Evolutionary conservation across 2,329 filamentous ascomycete species (phyloP).

Genomic region (Beauveria sp.): DNA sequence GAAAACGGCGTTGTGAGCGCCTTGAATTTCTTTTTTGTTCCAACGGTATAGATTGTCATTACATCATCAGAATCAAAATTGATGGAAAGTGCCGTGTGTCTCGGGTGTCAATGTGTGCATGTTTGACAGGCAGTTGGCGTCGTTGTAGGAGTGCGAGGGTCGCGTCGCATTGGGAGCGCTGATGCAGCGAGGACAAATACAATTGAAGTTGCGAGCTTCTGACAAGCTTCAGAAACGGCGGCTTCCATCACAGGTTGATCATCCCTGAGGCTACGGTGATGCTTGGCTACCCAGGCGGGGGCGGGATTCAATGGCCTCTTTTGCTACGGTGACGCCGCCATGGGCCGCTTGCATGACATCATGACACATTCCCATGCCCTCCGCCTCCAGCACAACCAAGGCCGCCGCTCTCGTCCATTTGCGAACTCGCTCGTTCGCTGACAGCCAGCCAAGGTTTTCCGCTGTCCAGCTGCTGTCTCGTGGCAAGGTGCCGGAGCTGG

Average conservation of each 20-base stretch:
- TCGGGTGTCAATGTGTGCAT: background rate
- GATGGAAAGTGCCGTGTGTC: background rate
- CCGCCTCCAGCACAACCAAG: constrained; percentile 5
- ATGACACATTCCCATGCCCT: constrained; percentile 24
- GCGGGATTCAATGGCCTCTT: background rate
- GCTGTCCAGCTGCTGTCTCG: background rate
- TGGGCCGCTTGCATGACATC: constrained; percentile 24
- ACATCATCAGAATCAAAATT: background rate
- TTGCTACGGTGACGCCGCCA: background rate
- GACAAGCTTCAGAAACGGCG: background rate
- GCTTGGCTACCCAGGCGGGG: background rate
- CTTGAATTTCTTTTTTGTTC: background rate
- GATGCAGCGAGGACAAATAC: too few relatives aligned
- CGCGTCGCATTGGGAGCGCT: too few relatives aligned
- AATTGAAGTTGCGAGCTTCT: background rate
- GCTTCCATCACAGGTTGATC: background rate
- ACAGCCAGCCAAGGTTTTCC: background rate
- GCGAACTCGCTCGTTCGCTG: background rate
- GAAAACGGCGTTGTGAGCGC: background rate
- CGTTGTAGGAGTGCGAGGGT: too few relatives aligned
- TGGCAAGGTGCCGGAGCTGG: background rate
- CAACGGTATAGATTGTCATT: background rate
- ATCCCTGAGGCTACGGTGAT: too few relatives aligned
- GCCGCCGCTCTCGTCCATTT: background rate
- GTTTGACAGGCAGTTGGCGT: too few relatives aligned